Conservation (phyloP, 495 filamentous ascomycete species). For the Penicilliopsis zonata region DNA sequence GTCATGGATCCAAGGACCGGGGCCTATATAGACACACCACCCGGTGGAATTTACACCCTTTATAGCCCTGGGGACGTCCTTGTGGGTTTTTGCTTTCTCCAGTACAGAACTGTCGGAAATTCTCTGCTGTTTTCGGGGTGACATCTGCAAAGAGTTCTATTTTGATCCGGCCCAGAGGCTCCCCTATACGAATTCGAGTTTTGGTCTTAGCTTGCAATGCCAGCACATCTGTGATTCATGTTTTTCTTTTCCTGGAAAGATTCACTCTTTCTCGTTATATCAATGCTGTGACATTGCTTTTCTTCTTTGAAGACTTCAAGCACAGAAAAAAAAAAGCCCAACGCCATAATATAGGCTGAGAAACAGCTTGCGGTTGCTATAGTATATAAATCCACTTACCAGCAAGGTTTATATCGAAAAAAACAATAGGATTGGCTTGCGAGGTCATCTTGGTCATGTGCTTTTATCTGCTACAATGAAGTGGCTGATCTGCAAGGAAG, state of each 20-base stretch:
- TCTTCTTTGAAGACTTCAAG: neutral
- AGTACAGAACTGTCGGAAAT: constrained; percentile 95
- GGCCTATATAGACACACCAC: constrained; percentile 48
- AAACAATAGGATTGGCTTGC: constrained; percentile 64
- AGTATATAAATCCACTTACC: constrained; percentile 35
- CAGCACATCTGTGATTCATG: neutral
- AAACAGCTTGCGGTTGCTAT: neutral
- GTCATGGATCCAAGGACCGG: neutral
- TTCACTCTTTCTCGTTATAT: neutral
- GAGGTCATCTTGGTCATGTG: too few species aligned
- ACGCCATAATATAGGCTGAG: neutral
- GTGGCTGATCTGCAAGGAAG: too few species aligned
- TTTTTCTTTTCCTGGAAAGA: neutral
- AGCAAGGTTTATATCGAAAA: constrained; percentile 88
- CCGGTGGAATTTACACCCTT: constrained; percentile 87
- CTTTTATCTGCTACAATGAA: too few species aligned
- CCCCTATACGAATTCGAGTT: constrained; percentile 53
- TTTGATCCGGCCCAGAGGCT: constrained; percentile 82
- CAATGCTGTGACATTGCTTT: neutral
- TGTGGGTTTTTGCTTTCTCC: constrained; percentile 75
- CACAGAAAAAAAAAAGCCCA: neutral
- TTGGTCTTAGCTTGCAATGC: neutral
- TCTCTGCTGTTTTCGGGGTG: constrained; percentile 84
- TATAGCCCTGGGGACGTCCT: constrained; percentile 85
- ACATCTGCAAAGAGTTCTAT: constrained; percentile 84